Conservation (phyloP, 2,329 filamentous ascomycete genomes). For the Ceratocystis papillata region DNA sequence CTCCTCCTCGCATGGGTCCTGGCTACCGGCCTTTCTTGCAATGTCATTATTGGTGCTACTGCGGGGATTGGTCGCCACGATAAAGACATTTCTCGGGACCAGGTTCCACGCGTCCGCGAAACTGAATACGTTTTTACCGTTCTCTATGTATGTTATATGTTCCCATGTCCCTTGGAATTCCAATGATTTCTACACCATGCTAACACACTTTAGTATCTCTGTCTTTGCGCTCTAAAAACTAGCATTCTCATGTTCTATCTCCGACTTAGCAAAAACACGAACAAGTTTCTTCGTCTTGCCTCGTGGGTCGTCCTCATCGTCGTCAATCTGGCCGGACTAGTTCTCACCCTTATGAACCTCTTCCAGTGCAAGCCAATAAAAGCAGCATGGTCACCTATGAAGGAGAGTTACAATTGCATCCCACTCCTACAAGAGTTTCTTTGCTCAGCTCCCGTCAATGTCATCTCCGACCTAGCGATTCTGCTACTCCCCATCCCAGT, state of each 20-base stretch:
- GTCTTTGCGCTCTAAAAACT: conserved; percentile 81
- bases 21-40: conserved; percentile 55
- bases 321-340: conserved; percentile 66
- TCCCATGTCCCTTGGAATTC: not conserved
- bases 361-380: conserved; percentile 70
- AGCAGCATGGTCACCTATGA: conserved; percentile 51
- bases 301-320: conserved; percentile 69
- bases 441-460: conserved; percentile 77
- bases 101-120: conserved; percentile 39
- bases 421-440: conserved; percentile 53
- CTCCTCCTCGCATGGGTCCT: conserved; percentile 70
- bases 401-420: conserved; percentile 38
- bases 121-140: conserved; percentile 56
- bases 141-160: conserved; percentile 41
- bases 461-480: conserved; percentile 81
- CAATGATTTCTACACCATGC: not conserved
- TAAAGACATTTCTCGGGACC: conserved; percentile 45
- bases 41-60: conserved; percentile 52
- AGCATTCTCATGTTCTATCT: conserved; percentile 90
- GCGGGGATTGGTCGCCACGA: conserved; percentile 61
- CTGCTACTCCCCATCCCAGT: conserved; percentile 81
- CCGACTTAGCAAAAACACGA: conserved; percentile 63
- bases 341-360: conserved; percentile 75
- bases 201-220: conserved; percentile 54
- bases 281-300: conserved; percentile 65